Percentiles rank a stretch among this genome's conserved stretches.
phyloP scores from a whole-genome alignment of 169 alveolate genomes.

The Babesia bovis region DNA sequence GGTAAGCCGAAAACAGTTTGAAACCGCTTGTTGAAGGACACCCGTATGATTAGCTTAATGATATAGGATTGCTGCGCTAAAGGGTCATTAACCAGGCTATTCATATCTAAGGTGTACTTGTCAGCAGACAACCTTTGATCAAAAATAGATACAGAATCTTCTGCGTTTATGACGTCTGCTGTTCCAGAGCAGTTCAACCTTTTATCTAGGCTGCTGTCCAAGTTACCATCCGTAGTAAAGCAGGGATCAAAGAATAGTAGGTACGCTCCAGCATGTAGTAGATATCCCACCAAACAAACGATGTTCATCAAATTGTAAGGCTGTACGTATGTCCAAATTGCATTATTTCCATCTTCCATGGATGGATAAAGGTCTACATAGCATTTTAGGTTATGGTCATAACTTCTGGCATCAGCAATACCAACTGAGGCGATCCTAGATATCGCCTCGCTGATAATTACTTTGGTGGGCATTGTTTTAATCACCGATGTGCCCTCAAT shows the following conservation, averaged over 20 bases:
- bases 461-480: slow-evolving; percentile 35
- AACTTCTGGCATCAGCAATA: background rate
- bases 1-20: slow-evolving; percentile 19
- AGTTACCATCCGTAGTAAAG: background rate
- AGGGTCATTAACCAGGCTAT: slow-evolving; percentile 18
- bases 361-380: slow-evolving; percentile 52
- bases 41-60: slow-evolving; percentile 31
- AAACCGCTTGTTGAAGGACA: slow-evolving; percentile 55
- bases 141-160: background rate
- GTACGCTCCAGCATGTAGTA: slow-evolving; percentile 40
- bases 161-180: background rate
- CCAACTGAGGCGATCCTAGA: background rate
- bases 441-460: slow-evolving; percentile 37
- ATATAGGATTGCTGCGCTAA: slow-evolving; percentile 64
- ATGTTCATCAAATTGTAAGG: slow-evolving; percentile 52
- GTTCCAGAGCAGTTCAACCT: background rate
- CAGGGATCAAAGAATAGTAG: slow-evolving; percentile 30
- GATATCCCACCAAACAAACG: slow-evolving; percentile 51
- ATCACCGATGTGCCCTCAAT: slow-evolving; percentile 22
- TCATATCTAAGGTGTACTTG: background rate
- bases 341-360: background rate
- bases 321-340: background rate
- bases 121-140: background rate
- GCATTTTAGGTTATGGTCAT: slow-evolving; percentile 15
- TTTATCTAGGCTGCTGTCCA: background rate